These are phyloP conservation scores for Ogataea glucozyma DNA, from an alignment of 805 yeast genomes.

Conservation along the genomic window DNA sequence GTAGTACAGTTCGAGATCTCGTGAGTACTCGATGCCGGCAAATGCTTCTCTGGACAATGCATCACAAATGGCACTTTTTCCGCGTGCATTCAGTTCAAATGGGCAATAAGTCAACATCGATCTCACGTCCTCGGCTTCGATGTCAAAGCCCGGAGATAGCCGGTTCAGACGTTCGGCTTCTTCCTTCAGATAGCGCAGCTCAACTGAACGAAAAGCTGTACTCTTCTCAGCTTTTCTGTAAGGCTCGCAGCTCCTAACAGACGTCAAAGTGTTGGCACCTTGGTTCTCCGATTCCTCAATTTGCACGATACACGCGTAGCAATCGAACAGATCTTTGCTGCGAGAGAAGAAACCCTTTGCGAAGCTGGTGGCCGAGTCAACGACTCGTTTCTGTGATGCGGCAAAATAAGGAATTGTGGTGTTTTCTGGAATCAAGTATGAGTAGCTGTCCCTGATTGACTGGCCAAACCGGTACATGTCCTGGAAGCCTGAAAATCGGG, in stretches of 20 bases:
- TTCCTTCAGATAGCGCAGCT: slow-evolving; percentile 42
- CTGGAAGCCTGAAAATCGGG: slow-evolving; percentile 53
- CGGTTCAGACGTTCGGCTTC: slow-evolving; percentile 60
- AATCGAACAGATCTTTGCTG: slow-evolving; percentile 38
- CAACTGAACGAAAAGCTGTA: too few relatives aligned
- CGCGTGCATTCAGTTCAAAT: slow-evolving; percentile 70
- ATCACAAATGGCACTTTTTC: slow-evolving; percentile 65
- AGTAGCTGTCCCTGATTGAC: slow-evolving; percentile 49
- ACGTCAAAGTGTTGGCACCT: slow-evolving; percentile 64
- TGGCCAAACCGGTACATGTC: slow-evolving; percentile 53
- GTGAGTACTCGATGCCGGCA: slow-evolving; percentile 58
- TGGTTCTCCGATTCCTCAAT: slow-evolving; percentile 46
- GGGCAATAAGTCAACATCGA: slow-evolving; percentile 66
- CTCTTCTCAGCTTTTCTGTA: slow-evolving; percentile 37
- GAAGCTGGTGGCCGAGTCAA: slow-evolving; percentile 55
- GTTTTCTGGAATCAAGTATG: slow-evolving; percentile 42
- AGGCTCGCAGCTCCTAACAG: slow-evolving; percentile 46
- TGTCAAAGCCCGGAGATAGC: slow-evolving; percentile 53
- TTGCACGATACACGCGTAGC: slow-evolving; percentile 39
- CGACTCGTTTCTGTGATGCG: slow-evolving; percentile 55
- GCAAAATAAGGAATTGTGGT: slow-evolving; percentile 51
- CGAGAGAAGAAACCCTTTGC: slow-evolving; percentile 55
- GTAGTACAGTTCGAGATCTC: slow-evolving; percentile 62
- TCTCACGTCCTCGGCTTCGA: slow-evolving; percentile 54
- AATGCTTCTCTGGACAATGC: slow-evolving; percentile 70